A percentile compares a stretch with the other conserved stretches of the same genome.
phyloP scores from a whole-genome alignment of 805 yeast species.

The Blastobotrys chiropterorum region DNA sequence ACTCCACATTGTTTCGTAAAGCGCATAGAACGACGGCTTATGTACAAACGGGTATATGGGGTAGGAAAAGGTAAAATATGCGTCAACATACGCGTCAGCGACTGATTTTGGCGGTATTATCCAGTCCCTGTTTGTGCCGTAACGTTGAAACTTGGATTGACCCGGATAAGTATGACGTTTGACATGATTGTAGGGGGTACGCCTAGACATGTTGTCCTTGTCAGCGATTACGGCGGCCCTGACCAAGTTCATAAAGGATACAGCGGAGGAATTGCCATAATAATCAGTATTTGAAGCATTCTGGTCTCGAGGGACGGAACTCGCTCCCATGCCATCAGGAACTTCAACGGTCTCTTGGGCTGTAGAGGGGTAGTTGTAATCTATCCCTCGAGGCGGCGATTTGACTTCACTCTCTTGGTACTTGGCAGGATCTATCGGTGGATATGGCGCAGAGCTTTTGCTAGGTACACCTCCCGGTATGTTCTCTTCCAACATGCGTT shows the following conservation, averaged over 20 bases:
- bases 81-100: background rate
- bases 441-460: too few relatives aligned
- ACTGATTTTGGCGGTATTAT: background rate
- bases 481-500: background rate
- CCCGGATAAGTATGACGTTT: background rate
- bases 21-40: background rate
- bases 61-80: background rate
- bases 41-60: background rate
- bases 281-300: background rate
- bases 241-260: background rate
- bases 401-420: too few relatives aligned
- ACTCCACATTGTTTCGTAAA: background rate
- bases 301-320: too few relatives aligned
- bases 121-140: background rate
- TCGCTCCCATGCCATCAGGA: background rate
- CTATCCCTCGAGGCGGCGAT: background rate
- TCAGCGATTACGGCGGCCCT: background rate
- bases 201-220: too few relatives aligned
- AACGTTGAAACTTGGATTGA: background rate
- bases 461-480: background rate
- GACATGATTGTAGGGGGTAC: background rate
- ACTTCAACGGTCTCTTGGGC: too few relatives aligned
- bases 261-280: background rate
- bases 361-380: too few relatives aligned
- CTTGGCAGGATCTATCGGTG: too few relatives aligned